These are phyloP conservation scores for Stentor roeselii DNA, from an alignment of 73 alveolate species.

Conservation along the genomic window DNA sequence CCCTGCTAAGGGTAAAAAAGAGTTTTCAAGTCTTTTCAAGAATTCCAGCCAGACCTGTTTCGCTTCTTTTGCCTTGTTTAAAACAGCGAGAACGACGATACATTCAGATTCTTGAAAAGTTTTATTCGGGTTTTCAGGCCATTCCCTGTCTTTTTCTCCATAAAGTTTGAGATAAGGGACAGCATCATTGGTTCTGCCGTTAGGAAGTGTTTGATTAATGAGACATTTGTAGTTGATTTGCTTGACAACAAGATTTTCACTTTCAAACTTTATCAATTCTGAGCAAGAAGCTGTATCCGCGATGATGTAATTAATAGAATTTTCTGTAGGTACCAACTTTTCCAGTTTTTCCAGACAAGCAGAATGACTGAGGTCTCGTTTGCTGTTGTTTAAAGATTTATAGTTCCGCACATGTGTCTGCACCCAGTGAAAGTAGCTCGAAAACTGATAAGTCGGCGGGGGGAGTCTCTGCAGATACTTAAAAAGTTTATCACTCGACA, in stretches of 20 bases:
- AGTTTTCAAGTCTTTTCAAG: background rate
- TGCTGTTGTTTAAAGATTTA: background rate
- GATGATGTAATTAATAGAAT: background rate
- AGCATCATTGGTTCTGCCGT: too few species aligned
- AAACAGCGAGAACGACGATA: too few species aligned
- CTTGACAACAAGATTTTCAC: background rate
- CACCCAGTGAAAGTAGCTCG: conserved; percentile 61
- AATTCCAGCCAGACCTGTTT: background rate
- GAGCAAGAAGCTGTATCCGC: background rate
- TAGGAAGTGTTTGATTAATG: background rate
- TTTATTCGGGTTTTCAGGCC: too few species aligned
- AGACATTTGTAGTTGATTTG: background rate
- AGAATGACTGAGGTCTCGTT: background rate
- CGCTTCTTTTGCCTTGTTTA: too few species aligned
- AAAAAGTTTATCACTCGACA: conserved; percentile 11
- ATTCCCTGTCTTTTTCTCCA: too few species aligned
- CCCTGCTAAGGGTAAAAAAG: background rate
- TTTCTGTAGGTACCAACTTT: background rate
- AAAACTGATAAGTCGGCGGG: conserved; percentile 57
- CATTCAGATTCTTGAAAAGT: too few species aligned
- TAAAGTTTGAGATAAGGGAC: too few species aligned
- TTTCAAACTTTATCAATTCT: background rate
- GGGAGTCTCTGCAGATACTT: conserved; percentile 33
- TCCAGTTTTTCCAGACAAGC: background rate
- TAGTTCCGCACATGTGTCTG: conserved; percentile 42